Base-by-base conservation (phyloP, 768 basidiomycete genomes). In the Mycena floridula region DNA sequence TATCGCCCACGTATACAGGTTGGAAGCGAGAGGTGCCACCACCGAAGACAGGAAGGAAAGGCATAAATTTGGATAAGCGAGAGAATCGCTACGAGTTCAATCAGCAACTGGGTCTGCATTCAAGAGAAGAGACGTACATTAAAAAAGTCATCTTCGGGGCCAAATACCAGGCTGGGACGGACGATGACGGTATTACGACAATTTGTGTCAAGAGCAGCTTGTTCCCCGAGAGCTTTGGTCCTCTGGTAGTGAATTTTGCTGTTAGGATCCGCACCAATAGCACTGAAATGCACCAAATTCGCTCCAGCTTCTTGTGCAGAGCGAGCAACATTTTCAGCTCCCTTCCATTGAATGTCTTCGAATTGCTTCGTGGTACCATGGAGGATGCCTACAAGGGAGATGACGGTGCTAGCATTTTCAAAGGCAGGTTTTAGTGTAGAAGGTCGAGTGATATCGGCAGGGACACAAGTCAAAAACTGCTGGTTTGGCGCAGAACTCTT, bases 71-170 rank as follows among this genome's bases (percentile, higher is more conserved):
- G 1, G 82, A 74, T 23, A 89, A 59, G 22, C 63, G 68, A 24
- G 80, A 77, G 53, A 89, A 85, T 35, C 80, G 69, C 84, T 86
- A 37, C 9, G 12, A 37, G 38, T 18, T 46, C 4, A 35, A 40
- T 22, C 11, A 37, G 23, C 12, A 30, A 48, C 24, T 24, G 41
- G 37, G 37, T 18, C 41, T 8, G 18, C 15, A n/a, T 39, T 12
- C 7, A 27, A 40, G 32, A 21, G 3, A 13, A 15, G 4, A 49
- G 20, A 49, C 78, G 43, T 43, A 86, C 85, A 47, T 74, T 77
- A 59, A 89, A 89, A 63, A 89, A 84, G 15, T 77, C 74, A 52
- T 88, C 85, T 5, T 81, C 84, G 1, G 81, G 83, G 3, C 85
- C 87, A 59, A 88, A 89, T 2, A 89, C 72, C 23, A 89, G 63